A percentile compares a stretch with the other conserved stretches of the same genome.
Conservation (phyloP, 805 yeast species). For the Hanseniaspora nectarophila region DNA sequence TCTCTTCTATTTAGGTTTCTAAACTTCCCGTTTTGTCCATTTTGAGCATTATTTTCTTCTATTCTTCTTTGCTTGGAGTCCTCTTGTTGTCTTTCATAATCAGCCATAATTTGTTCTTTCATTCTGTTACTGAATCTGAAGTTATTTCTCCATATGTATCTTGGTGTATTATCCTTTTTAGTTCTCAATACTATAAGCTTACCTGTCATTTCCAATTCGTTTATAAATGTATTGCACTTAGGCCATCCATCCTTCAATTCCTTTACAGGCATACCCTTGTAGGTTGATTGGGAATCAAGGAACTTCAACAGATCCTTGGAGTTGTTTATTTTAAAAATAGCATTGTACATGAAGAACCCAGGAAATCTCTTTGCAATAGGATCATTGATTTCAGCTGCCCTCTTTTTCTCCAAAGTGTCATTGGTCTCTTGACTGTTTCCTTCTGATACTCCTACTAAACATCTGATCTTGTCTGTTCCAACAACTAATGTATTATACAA, state of each 20-base stretch:
- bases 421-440: slow-evolving; percentile 63
- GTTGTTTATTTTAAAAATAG: slow-evolving; percentile 75
- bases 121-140: slow-evolving; percentile 32
- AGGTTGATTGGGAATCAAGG: slow-evolving; percentile 69
- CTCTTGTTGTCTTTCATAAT: slow-evolving; percentile 29
- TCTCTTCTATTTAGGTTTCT: slow-evolving; percentile 13
- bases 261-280: slow-evolving; percentile 15
- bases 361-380: neutral
- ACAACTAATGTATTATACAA: slow-evolving; percentile 48
- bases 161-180: slow-evolving; percentile 86
- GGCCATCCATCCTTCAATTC: slow-evolving; percentile 83
- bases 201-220: slow-evolving; percentile 62
- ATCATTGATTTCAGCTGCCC: slow-evolving; percentile 23
- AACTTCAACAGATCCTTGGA: slow-evolving; percentile 65
- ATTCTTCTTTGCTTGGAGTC: slow-evolving; percentile 4
- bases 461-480: slow-evolving; percentile 33
- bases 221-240: slow-evolving; percentile 68
- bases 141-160: slow-evolving; percentile 79
- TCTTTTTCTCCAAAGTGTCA: slow-evolving; percentile 49
- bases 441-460: slow-evolving; percentile 59
- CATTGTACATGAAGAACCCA: slow-evolving; percentile 56
- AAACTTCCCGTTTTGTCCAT: neutral
- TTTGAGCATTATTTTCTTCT: neutral
- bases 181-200: slow-evolving; percentile 76
- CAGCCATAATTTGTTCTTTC: slow-evolving; percentile 31